Conservation (phyloP, 106 monocot species). For the Xerophyta viscosa region DNA sequence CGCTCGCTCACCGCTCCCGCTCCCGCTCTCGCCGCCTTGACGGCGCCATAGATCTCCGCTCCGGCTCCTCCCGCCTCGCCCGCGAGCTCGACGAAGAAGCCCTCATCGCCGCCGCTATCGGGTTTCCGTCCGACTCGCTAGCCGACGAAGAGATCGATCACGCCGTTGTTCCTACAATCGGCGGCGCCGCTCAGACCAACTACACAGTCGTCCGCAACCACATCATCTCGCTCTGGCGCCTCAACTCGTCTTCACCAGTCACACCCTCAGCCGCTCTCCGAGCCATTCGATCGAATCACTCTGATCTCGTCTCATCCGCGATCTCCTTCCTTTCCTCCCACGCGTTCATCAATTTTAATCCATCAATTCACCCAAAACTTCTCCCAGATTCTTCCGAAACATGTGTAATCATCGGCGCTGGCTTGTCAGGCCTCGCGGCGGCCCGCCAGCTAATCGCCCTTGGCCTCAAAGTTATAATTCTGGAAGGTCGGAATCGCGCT, state of each 20-base stretch:
- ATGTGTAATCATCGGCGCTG: constrained; percentile 69
- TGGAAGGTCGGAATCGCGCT: constrained; percentile 79
- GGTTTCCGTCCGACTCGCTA: constrained; percentile 88
- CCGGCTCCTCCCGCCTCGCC: constrained; percentile 34
- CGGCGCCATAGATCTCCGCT: constrained; percentile 13
- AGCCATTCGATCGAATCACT: constrained; percentile 78
- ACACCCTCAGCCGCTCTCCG: constrained; percentile 47
- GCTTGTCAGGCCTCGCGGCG: constrained; percentile 74
- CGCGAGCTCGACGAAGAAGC: constrained; percentile 76
- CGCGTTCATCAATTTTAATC: constrained; percentile 81
- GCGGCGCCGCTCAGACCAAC: constrained; percentile 53
- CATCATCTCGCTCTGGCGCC: constrained; percentile 78
- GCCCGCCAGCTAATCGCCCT: constrained; percentile 67
- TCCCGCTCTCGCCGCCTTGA: constrained; percentile 4
- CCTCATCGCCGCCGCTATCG: constrained; percentile 67
- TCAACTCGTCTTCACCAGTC: constrained; percentile 47
- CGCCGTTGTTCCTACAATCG: constrained; percentile 43
- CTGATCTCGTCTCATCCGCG: constrained; percentile 39
- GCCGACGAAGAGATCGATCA: constrained; percentile 88
- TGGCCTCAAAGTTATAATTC: constrained; percentile 60
- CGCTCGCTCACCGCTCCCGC: constrained; percentile 13
- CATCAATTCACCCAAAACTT: constrained; percentile 21
- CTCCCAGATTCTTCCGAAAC: constrained; percentile 13
- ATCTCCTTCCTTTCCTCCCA: constrained; percentile 61
- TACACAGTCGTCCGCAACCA: constrained; percentile 92